Percentiles rank a stretch among this genome's conserved stretches.
Evolutionary conservation across 176 grass and related monocot genomes (phyloP).

Genomic region (Triticum monococcum): DNA sequence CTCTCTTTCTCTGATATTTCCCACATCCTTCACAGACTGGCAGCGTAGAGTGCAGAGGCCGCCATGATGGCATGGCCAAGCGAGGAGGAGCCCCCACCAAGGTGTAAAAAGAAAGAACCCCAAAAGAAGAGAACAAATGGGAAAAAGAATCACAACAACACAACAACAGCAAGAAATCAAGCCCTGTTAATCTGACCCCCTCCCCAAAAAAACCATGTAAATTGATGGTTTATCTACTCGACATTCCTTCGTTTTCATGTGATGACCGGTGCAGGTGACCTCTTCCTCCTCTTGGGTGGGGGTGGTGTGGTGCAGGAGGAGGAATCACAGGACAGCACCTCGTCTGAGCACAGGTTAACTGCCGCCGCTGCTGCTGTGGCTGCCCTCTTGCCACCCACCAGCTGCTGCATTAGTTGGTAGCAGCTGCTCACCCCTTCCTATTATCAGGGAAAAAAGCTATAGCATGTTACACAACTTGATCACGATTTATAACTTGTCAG

Average conservation of each 20-base stretch:
- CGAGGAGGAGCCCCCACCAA: slow-evolving; percentile 40
- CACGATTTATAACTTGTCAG: neutral
- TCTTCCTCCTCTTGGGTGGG: slow-evolving; percentile 73
- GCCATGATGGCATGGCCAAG: slow-evolving; percentile 42
- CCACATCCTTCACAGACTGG: slow-evolving; percentile 39
- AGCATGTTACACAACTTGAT: neutral
- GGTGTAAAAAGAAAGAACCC: slow-evolving; percentile 51
- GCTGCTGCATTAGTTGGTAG: slow-evolving; percentile 67
- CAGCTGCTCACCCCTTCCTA: slow-evolving; percentile 78
- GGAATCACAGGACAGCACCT: slow-evolving; percentile 36
- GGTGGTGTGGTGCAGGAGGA: slow-evolving; percentile 42
- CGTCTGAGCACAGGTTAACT: slow-evolving; percentile 40
- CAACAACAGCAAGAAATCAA: slow-evolving; percentile 51
- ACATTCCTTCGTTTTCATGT: slow-evolving; percentile 26
- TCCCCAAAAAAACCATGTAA: slow-evolving; percentile 30
- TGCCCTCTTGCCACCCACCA: slow-evolving; percentile 44
- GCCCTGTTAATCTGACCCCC: slow-evolving; percentile 49
- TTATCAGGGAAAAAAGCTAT: neutral
- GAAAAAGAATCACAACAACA: slow-evolving; percentile 45
- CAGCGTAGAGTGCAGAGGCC: slow-evolving; percentile 45
- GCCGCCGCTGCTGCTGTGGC: slow-evolving; percentile 18
- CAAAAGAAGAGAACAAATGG: slow-evolving; percentile 52
- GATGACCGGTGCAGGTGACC: slow-evolving; percentile 34
- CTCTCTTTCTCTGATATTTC: slow-evolving; percentile 15
- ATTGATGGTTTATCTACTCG: slow-evolving; percentile 40